Conservation (phyloP, 1,139 yeast species). For the Meyerozyma carpophila region DNA sequence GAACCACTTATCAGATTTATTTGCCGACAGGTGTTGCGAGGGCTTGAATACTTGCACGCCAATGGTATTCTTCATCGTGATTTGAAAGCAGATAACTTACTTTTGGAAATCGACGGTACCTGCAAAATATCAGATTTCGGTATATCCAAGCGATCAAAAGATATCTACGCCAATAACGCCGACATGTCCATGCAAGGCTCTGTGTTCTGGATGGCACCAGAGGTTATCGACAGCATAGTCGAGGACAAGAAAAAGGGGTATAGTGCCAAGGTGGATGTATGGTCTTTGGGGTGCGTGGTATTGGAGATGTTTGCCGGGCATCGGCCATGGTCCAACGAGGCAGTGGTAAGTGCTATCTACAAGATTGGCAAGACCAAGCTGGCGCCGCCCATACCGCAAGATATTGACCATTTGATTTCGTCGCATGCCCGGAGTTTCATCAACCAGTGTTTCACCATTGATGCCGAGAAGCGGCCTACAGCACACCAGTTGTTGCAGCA, state of each 20-base stretch:
- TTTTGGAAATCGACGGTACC: slow-evolving; percentile 87
- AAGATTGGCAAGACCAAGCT: slow-evolving; percentile 68
- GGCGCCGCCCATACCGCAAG: slow-evolving; percentile 95
- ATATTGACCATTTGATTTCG: slow-evolving; percentile 61
- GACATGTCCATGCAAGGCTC: slow-evolving; percentile 97
- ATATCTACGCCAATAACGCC: slow-evolving; percentile 85
- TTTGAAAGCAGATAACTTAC: slow-evolving; percentile 88
- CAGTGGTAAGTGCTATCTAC: slow-evolving; percentile 73
- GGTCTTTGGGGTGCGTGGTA: slow-evolving; percentile 95
- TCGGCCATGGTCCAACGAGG: slow-evolving; percentile 79
- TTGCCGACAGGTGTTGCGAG: slow-evolving; percentile 76
- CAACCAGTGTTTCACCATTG: slow-evolving; percentile 70
- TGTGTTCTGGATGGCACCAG: slow-evolving; percentile 99
- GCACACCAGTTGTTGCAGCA: slow-evolving; percentile 64
- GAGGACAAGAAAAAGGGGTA: slow-evolving; percentile 84
- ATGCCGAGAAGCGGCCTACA: slow-evolving; percentile 84
- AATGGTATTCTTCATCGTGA: slow-evolving; percentile 92
- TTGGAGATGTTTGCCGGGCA: slow-evolving; percentile 90
- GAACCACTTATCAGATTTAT: slow-evolving; percentile 69
- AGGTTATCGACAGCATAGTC: slow-evolving; percentile 78
- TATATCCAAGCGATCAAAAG: slow-evolving; percentile 81
- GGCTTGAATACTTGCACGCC: slow-evolving; percentile 78
- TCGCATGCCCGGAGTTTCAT: slow-evolving; percentile 64
- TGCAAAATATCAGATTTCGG: slow-evolving; percentile 98
- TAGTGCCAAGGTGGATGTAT: slow-evolving; percentile 90